A percentile compares a stretch with the other conserved stretches of the same genome.
phyloP scores from a whole-genome alignment of 2,329 filamentous ascomycete species.

The Aspergillus texensis region DNA sequence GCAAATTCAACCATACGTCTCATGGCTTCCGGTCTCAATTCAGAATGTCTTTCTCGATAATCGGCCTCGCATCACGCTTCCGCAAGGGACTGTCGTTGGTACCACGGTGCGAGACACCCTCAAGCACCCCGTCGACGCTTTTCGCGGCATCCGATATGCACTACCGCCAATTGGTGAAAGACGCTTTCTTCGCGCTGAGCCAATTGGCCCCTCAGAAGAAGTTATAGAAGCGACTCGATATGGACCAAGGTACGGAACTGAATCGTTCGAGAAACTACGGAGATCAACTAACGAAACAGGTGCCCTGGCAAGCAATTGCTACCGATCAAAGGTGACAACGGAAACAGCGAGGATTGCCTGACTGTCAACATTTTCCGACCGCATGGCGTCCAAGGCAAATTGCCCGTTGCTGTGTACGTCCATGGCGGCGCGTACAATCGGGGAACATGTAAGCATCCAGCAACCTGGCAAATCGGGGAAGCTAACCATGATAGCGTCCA shows the following conservation, averaged over 20 bases:
- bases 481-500: slow-evolving; percentile 18
- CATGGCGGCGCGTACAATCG: slow-evolving; percentile 45
- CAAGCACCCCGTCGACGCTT: slow-evolving; percentile 39
- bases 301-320: slow-evolving; percentile 51
- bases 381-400: slow-evolving; percentile 22
- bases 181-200: slow-evolving; percentile 47
- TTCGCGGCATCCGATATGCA: slow-evolving; percentile 55
- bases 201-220: slow-evolving; percentile 23
- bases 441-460: slow-evolving; percentile 25
- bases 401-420: slow-evolving; percentile 46
- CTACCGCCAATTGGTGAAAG: slow-evolving; percentile 50
- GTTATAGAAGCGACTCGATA: slow-evolving; percentile 41
- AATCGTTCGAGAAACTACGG: not conserved
- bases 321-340: slow-evolving; percentile 52
- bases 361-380: slow-evolving; percentile 46
- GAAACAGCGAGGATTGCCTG: slow-evolving; percentile 49
- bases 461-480: slow-evolving; percentile 24
- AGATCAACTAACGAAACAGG: slow-evolving; percentile 1
- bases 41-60: not conserved
- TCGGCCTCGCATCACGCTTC: slow-evolving; percentile 20
- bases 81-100: slow-evolving; percentile 36
- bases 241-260: slow-evolving; percentile 24
- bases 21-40: not conserved
- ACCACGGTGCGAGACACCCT: slow-evolving; percentile 26
- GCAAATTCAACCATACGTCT: not conserved